These are phyloP conservation scores for Podospora pseudoanserina DNA, from an alignment of 495 filamentous ascomycete species.

Conservation along the genomic window DNA sequence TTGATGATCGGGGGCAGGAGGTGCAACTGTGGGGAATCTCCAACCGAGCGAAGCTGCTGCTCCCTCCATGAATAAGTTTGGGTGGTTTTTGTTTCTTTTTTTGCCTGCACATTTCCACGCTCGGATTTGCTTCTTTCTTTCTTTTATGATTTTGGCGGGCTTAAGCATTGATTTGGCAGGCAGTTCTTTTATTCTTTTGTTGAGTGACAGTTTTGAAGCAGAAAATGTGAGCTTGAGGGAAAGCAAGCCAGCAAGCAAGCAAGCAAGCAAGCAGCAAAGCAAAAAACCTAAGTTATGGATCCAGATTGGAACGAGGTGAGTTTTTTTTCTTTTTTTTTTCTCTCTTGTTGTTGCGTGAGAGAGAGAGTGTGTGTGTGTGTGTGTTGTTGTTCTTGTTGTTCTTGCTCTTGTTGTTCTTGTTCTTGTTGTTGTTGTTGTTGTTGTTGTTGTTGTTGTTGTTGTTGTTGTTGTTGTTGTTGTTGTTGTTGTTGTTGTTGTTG, in stretches of 20 bases:
- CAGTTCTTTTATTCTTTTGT: too few relatives aligned
- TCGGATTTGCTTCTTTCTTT: not conserved
- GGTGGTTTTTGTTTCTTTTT: not conserved
- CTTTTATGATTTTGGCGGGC: not conserved
- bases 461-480: not conserved
- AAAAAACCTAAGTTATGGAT: slow-evolving; percentile 39
- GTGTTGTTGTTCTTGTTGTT: not conserved
- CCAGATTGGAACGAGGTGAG: slow-evolving; percentile 63
- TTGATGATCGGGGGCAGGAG: not conserved
- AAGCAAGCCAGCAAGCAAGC: not conserved
- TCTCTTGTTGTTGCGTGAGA: not conserved
- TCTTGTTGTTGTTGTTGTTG: not conserved
- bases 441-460: not conserved
- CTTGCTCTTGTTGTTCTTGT: not conserved
- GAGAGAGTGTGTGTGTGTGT: too few relatives aligned
- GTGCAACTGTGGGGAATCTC: not conserved
- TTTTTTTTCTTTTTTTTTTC: not conserved
- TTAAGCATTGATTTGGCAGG: too few relatives aligned
- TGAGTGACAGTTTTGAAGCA: not conserved
- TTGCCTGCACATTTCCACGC: too few relatives aligned
- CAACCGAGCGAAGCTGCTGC: not conserved
- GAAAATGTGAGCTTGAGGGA: not conserved
- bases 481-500: too few relatives aligned
- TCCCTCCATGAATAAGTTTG: not conserved
- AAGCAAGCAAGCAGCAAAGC: slow-evolving; percentile 6